A percentile compares a stretch with the other conserved stretches of the same genome.
These are phyloP conservation scores for Cercospora sp. DNA, from an alignment of 2,329 filamentous ascomycete genomes.

Conservation along the genomic window DNA sequence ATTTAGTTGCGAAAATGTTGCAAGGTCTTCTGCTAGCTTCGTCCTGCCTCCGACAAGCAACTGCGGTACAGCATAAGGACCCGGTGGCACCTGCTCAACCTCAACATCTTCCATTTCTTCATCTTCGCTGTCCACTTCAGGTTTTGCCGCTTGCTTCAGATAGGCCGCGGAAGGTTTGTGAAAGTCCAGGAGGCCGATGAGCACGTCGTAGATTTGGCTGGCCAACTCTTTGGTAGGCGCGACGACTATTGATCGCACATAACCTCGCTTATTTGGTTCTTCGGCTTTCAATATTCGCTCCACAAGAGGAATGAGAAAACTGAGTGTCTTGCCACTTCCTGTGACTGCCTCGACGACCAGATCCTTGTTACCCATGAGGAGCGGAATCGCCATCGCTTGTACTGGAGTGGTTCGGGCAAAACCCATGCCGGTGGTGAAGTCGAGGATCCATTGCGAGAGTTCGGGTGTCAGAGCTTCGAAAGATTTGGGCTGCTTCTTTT, in stretches of 20 bases:
- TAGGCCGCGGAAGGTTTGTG: constrained; percentile 74
- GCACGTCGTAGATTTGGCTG: constrained; percentile 81
- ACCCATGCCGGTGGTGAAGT: constrained; percentile 80
- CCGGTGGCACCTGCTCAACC: constrained; percentile 48
- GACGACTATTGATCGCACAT: constrained; percentile 87
- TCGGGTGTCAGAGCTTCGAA: constrained; percentile 71
- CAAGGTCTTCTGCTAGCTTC: constrained; percentile 80
- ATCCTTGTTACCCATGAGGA: constrained; percentile 87
- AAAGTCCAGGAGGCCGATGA: constrained; percentile 75
- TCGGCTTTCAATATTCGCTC: constrained; percentile 78
- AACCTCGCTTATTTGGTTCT: constrained; percentile 82
- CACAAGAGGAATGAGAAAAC: constrained; percentile 80
- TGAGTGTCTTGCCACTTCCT: constrained; percentile 84
- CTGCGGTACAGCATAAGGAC: constrained; percentile 70
- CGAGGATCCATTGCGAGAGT: constrained; percentile 79
- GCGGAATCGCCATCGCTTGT: constrained; percentile 86
- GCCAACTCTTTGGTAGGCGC: constrained; percentile 91
- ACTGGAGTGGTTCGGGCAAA: constrained; percentile 89
- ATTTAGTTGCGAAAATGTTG: constrained; percentile 76
- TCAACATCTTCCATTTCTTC: constrained; percentile 42
- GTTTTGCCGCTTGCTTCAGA: constrained; percentile 53
- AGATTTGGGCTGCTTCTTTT: constrained; percentile 48
- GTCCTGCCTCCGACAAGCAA: constrained; percentile 82
- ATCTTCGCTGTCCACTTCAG: constrained; percentile 43
- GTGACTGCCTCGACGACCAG: constrained; percentile 91